phyloP scores from a whole-genome alignment of 148 eudicot genomes.

The Vaccinium vitisidaea region DNA sequence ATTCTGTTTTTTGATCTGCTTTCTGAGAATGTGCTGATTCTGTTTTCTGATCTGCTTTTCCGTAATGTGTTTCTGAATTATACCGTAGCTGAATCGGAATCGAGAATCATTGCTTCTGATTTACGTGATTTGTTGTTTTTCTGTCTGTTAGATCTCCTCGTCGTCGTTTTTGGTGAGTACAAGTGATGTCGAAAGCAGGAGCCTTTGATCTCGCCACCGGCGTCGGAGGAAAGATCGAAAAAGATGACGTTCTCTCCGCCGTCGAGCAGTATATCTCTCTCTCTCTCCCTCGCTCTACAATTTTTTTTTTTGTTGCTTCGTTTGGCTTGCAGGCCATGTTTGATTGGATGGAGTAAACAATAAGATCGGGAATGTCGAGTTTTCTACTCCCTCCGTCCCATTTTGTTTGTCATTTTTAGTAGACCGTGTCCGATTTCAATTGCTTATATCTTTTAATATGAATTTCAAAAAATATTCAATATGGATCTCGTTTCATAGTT shows the following conservation, averaged over 20 bases:
- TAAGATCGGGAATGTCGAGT: background rate
- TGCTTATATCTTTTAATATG: no score
- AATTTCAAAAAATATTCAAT: no score
- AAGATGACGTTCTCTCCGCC: slow-evolving; percentile 68
- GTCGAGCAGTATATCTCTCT: slow-evolving; percentile 62
- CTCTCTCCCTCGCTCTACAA: slow-evolving; percentile 13
- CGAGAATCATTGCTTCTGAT: background rate
- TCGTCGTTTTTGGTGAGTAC: background rate
- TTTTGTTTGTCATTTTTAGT: no score
- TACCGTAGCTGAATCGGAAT: background rate
- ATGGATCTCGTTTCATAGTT: no score
- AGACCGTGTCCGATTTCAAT: no score
- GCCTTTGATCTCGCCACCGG: slow-evolving; percentile 88
- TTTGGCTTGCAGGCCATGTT: background rate
- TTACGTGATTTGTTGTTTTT: background rate
- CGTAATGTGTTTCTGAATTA: background rate
- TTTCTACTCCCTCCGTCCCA: no score
- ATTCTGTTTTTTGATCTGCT: background rate
- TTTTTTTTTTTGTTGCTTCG: background rate
- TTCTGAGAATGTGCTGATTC: background rate
- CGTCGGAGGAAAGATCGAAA: slow-evolving; percentile 85
- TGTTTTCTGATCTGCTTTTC: background rate
- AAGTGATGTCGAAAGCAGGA: slow-evolving; percentile 78
- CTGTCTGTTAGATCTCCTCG: background rate
- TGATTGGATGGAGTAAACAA: background rate